Conservation (phyloP, 2,329 filamentous ascomycete genomes). For the Calonectria pauciramosa region DNA sequence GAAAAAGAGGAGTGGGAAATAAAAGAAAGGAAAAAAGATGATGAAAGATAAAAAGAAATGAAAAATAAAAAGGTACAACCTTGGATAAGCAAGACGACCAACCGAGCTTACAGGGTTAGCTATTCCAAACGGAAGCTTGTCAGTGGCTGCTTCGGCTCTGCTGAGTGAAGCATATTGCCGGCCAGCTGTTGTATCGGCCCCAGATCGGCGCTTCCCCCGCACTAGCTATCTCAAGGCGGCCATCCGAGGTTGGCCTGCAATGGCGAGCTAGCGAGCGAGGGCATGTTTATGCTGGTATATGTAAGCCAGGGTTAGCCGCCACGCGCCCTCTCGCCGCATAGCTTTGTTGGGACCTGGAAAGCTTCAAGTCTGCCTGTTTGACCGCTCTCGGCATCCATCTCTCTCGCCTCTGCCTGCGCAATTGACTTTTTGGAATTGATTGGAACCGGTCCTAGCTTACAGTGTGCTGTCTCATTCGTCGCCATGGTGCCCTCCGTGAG, state of each 20-base stretch:
- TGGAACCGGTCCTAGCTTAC: not conserved
- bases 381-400: not conserved
- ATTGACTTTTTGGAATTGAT: not conserved
- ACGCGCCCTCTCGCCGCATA: not conserved
- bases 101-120: not conserved
- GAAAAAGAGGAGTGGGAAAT: not conserved
- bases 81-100: not conserved
- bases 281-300: slow-evolving; percentile 10
- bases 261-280: not conserved
- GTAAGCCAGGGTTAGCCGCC: slow-evolving; percentile 18
- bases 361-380: not conserved
- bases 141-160: slow-evolving; percentile 6
- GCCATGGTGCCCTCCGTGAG: slow-evolving; percentile 49
- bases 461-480: not conserved
- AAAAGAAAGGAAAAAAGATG: not conserved
- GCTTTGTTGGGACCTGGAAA: slow-evolving; percentile 1
- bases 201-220: slow-evolving; percentile 31
- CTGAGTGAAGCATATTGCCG: not conserved
- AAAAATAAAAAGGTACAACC: not conserved
- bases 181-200: slow-evolving; percentile 13
- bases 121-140: not conserved
- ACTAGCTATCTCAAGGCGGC: slow-evolving; percentile 19
- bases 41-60: no score
- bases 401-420: not conserved
- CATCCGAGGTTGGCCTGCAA: slow-evolving; percentile 26